Conservation (phyloP, 163 green algal genomes). For the Prototheca cutis region DNA sequence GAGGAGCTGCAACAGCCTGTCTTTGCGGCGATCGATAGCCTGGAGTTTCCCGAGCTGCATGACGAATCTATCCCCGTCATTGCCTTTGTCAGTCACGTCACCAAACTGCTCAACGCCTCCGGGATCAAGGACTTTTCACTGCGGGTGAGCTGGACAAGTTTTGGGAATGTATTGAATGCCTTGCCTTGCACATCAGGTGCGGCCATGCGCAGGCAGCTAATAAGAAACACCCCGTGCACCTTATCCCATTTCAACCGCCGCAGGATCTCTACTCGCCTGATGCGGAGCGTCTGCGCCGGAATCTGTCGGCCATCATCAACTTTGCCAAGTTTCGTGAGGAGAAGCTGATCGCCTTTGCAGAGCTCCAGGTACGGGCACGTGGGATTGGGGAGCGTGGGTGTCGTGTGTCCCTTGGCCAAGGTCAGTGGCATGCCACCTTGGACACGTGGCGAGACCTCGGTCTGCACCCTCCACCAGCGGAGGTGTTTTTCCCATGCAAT, state of each 20-base stretch:
- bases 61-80: constrained; percentile 82
- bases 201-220: no score
- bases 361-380: constrained; percentile 24
- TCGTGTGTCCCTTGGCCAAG: no score
- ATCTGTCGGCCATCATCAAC: constrained; percentile 86
- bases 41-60: constrained; percentile 91
- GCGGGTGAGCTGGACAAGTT: no score
- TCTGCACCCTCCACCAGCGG: no score
- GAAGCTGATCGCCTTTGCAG: constrained; percentile 64
- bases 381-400: background rate
- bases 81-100: constrained; percentile 59
- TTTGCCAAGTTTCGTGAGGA: constrained; percentile 91
- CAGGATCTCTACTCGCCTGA: constrained; percentile 89
- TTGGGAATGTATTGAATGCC: background rate
- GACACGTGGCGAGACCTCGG: no score
- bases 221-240: no score
- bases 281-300: constrained; percentile 46
- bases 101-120: constrained; percentile 57
- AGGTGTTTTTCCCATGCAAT: no score
- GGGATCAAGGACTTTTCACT: constrained; percentile 75
- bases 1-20: constrained; percentile 84
- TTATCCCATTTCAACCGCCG: no score
- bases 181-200: background rate
- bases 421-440: no score
- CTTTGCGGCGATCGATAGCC: constrained; percentile 64